Base-by-base conservation (phyloP, 352 stramenopile species). In the Pythium myriotylum region DNA sequence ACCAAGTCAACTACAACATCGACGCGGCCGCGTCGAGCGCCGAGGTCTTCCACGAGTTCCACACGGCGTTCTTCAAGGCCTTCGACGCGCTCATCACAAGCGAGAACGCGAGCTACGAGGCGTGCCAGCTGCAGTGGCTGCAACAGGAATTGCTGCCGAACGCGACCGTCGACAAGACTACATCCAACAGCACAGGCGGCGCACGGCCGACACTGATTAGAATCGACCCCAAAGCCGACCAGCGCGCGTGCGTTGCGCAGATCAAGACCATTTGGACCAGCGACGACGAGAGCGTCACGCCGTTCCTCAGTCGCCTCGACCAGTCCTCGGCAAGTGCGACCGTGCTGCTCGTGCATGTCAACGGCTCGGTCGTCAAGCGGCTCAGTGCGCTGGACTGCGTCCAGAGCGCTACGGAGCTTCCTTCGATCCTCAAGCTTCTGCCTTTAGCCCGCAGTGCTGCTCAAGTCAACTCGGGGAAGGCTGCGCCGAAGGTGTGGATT, bases 21-120 rank as follows among this genome's bases (percentile, higher is more conserved):
- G 64, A 54, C 39, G 41, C 75, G 16, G 64, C 49, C 8, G 64
- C 52, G 17, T 55, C 54, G 40, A 42, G 16, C 27, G 62, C 57
- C 51, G 60, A 75, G 29, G 73, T 88, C 33, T 84, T 89, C 27
- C 57, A 54, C 19, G 73, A 68, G 27, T 88, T 91, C 54, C 69
- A 88, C 52, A 67, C 76, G 19, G 72, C 79, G 12, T 91, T 91
- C 51, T 89, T 89, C 65, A 41, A 59, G 10, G 82, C 79, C 24
- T 89, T 85, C 40, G 77, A 93, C 68, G 70, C 72, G 12, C 86
- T 91, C 75, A 22, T 91, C 48, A 65, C 65, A 9, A 86, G 79
- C 41, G 67, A 66, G 19, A 84, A 86, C 65, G 67, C 84, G 20
- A 84, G 62, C 17, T 60, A 70, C 33, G 79, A 89, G 27, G 82